Evolutionary conservation across 2,329 filamentous ascomycete genomes (phyloP), one percentile per base, ranked within the genome.

Genomic region (Xylaria sp.): DNA sequence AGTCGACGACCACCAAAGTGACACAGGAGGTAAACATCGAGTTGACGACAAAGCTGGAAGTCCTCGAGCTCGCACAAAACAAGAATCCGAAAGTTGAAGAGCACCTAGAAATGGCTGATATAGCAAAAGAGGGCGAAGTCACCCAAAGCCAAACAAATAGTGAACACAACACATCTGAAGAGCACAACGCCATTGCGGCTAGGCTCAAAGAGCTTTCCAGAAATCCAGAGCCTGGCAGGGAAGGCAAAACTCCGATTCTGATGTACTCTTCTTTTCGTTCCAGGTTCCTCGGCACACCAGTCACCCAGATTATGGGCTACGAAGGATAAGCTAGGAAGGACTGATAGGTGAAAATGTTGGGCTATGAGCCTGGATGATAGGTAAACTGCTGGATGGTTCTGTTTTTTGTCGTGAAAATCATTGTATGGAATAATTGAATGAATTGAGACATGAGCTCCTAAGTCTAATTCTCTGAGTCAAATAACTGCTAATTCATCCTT

Each of bases 201-300:
- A 60, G 7, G 4, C 56, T 65, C 10, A 9, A 60, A 39, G 63
- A 65, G 46, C 56, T 65, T 13, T 60, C 48, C 13, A n/a, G 39
- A 41, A 65, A 60, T 10, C 48, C 63, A 1, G 49, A 60, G 31
- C 49, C 57, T 20, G 56, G 57, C n/a, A 28, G 25, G 6, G 41
- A 57, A 15, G 41, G 57, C 3, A 62, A 49, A 51, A 48, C 7
- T 2, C 57, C 58, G 2, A 66, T 66, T 28, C 43, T 62, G 20
- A 41, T 49, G 25, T 66, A 62, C 7, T 66, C 49, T n/a, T 51
- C 49, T 12, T 56, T 66, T 33, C 58, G 57, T 20, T 62, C 64
- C 15, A 61, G 39, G 31, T 41, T 66, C 2, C 64, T 66, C 13
- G 64, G 64, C 12, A 41, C 23, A n/a, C 64, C 64, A 2, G 58